Percentiles rank a stretch among this genome's conserved stretches.
Conservation (phyloP, 2,329 filamentous ascomycete genomes). For the Colletotrichum truncatum region DNA sequence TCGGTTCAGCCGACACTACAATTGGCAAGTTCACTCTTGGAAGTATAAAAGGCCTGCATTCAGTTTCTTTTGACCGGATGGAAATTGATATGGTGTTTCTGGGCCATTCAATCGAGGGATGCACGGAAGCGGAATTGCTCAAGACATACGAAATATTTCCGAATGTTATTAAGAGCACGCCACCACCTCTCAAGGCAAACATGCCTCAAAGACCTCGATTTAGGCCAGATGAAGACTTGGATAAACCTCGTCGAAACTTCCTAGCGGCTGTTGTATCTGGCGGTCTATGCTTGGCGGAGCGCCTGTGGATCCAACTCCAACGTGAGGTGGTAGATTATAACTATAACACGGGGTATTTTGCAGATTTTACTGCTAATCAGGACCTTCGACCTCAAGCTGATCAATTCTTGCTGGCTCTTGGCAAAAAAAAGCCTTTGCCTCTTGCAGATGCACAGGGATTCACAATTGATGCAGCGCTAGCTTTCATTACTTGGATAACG, state of each 20-base stretch:
- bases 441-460: background rate
- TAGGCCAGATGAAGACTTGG: background rate
- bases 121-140: background rate
- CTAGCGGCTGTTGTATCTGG: background rate
- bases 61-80: background rate
- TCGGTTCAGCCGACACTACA: background rate
- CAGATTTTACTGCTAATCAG: background rate
- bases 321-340: background rate
- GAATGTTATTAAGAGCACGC: background rate
- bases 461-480: background rate
- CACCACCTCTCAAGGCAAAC: background rate
- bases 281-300: background rate
- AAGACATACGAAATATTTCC: background rate
- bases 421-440: rapidly evolving
- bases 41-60: background rate
- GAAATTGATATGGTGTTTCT: constrained; percentile 6
- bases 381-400: background rate
- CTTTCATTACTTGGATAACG: constrained; percentile 7
- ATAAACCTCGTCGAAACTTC: background rate
- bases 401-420: background rate
- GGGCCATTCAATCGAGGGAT: background rate
- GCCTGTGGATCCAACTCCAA: constrained; percentile 3
- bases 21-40: constrained; percentile 1
- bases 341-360: constrained; percentile 7
- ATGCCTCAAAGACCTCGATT: background rate